phyloP scores from a whole-genome alignment of 1,284 basidiomycete genomes.

The Rhizoctonia solani region DNA sequence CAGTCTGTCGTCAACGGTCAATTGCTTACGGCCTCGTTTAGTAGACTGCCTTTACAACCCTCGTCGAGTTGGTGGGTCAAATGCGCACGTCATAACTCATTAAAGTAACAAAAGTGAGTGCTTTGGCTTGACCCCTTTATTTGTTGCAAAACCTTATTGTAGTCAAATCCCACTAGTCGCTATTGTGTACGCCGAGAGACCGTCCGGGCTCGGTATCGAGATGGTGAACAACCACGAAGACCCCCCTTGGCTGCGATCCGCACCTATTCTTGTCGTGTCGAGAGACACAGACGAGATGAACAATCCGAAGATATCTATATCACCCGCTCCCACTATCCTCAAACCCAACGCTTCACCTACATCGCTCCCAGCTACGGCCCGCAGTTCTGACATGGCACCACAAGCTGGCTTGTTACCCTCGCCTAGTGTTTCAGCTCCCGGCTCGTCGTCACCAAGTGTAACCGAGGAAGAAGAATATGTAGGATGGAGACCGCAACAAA shows the following conservation, averaged over 20 bases:
- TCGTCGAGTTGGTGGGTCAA: not conserved
- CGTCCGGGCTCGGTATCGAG: not conserved
- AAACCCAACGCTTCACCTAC: not conserved
- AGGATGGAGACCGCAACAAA: conserved; percentile 16
- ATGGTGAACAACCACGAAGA: conserved; percentile 6
- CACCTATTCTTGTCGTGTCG: not conserved
- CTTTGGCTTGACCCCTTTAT: not conserved
- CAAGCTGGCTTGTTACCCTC: not conserved
- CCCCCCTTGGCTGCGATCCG: conserved; percentile 16
- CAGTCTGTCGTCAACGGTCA: not conserved
- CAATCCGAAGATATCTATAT: not conserved
- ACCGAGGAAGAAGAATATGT: not conserved
- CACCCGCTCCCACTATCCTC: not conserved
- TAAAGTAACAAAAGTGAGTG: conserved; percentile 1
- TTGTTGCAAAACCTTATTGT: conserved; percentile 22
- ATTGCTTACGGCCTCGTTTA: not conserved
- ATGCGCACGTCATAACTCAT: not conserved
- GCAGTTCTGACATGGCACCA: not conserved
- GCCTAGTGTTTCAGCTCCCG: not conserved
- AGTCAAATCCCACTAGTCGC: not conserved
- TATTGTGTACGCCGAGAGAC: conserved; percentile 2
- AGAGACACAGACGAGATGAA: not conserved
- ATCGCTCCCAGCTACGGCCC: not conserved
- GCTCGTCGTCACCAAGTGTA: not conserved
- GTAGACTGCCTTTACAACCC: not conserved